phyloP scores from a whole-genome alignment of 78 protist species.

The Dictyostelium intermedium region DNA sequence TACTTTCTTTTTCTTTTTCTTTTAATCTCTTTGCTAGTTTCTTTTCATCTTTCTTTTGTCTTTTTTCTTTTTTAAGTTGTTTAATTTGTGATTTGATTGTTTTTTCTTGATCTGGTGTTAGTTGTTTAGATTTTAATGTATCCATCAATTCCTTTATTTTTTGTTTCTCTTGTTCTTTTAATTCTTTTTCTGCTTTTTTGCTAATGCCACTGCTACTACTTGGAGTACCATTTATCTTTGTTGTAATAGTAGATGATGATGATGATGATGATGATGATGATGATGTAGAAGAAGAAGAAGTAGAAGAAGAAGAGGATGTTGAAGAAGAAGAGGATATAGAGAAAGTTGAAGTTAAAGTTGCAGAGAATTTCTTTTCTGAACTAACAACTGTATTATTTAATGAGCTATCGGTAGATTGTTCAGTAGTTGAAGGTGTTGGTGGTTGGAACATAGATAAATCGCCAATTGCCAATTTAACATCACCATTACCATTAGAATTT shows the following conservation, averaged over 20 bases:
- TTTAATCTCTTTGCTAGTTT: neutral
- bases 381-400: neutral
- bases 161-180: constrained; percentile 40
- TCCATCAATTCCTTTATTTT: constrained; percentile 3
- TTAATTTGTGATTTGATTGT: constrained; percentile 26
- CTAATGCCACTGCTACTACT: neutral
- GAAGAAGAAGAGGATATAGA: neutral
- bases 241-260: neutral
- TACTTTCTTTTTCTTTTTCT: constrained; percentile 11
- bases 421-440: neutral
- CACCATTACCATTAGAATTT: neutral
- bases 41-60: constrained; percentile 53
- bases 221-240: neutral
- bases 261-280: neutral
- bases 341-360: neutral
- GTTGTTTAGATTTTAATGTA: neutral
- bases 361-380: constrained; percentile 1
- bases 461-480: neutral
- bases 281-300: neutral
- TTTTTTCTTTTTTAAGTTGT: constrained; percentile 56
- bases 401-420: neutral
- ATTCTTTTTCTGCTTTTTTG: constrained; percentile 19
- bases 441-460: constrained; percentile 12
- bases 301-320: neutral
- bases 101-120: constrained; percentile 59